Evolutionary conservation across 208 protist species (phyloP).

Genomic region (Crithidia brevicula): DNA sequence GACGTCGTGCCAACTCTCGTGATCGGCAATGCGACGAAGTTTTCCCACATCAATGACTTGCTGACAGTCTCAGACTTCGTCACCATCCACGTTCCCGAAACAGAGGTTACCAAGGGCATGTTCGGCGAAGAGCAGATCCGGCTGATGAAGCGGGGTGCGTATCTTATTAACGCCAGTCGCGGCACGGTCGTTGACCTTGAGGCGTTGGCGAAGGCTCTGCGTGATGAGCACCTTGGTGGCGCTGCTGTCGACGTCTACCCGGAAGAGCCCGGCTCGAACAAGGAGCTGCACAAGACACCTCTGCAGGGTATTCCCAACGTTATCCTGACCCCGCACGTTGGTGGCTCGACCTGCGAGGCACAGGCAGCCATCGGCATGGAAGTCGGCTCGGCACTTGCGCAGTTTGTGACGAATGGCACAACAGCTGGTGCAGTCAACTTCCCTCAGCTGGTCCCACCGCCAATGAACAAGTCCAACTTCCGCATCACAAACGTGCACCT

Average conservation of each 20-base stretch:
- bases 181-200: conserved; percentile 88
- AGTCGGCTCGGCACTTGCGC: conserved; percentile 82
- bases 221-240: conserved; percentile 80
- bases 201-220: conserved; percentile 73
- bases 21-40: conserved; percentile 87
- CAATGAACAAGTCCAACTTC: conserved; percentile 33
- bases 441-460: conserved; percentile 77
- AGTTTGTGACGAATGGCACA: conserved; percentile 83
- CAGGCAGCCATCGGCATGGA: conserved; percentile 92
- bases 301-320: conserved; percentile 93
- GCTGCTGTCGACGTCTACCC: conserved; percentile 94
- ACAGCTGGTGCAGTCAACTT: conserved; percentile 94
- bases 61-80: conserved; percentile 89
- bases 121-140: conserved; percentile 72
- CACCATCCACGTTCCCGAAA: conserved; percentile 93
- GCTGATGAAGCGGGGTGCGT: conserved; percentile 78
- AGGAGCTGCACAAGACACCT: conserved; percentile 53
- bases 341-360: conserved; percentile 93
- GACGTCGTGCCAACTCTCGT: conserved; percentile 88
- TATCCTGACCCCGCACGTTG: conserved; percentile 95
- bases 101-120: conserved; percentile 75
- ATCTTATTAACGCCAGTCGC: conserved; percentile 87
- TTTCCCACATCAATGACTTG: conserved; percentile 72
- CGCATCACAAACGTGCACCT: conserved; percentile 93
- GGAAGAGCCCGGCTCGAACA: conserved; percentile 73